Evolutionary conservation across 345 rosid genomes (phyloP).

Genomic region (Salix purpurea): DNA sequence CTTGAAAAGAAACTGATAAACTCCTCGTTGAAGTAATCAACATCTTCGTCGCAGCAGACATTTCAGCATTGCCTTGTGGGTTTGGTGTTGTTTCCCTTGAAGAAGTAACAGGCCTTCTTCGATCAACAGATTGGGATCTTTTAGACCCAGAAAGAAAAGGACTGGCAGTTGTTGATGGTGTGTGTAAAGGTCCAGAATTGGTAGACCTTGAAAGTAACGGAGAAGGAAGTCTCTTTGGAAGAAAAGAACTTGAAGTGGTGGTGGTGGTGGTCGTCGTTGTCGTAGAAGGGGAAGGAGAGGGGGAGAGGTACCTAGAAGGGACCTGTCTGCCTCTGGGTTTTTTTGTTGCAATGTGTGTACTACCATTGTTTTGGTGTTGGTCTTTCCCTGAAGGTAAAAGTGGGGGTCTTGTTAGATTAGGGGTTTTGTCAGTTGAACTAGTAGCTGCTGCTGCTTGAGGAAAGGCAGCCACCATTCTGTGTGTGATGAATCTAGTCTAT

Average conservation of each 20-base stretch:
- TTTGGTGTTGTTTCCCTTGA: constrained; percentile 30
- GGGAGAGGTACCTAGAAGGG: constrained; percentile 81
- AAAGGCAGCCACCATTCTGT: constrained; percentile 67
- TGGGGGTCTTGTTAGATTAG: constrained; percentile 25
- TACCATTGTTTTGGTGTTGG: constrained; percentile 7
- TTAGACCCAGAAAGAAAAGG: constrained; percentile 35
- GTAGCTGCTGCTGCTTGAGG: constrained; percentile 34
- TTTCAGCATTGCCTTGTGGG: constrained; percentile 40
- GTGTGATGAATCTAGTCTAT: constrained; percentile 7
- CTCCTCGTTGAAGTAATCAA: constrained; percentile 82
- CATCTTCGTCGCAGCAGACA: constrained; percentile 66
- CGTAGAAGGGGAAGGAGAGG: constrained; percentile 65
- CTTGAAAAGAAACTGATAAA: constrained; percentile 89
- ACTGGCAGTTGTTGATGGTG: background rate
- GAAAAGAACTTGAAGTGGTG: constrained; percentile 25
- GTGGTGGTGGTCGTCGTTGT: constrained; percentile 33
- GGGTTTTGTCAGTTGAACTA: constrained; percentile 24
- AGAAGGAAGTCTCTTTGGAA: constrained; percentile 52
- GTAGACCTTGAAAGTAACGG: constrained; percentile 56
- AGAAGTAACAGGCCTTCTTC: constrained; percentile 40
- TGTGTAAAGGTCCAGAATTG: constrained; percentile 15
- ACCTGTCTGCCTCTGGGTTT: constrained; percentile 76
- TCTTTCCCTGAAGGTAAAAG: constrained; percentile 36
- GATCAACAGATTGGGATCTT: constrained; percentile 86
- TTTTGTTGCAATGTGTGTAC: constrained; percentile 20